Evolutionary conservation across 2,329 filamentous ascomycete genomes (phyloP), one percentile per base, ranked within the genome.

Genomic region (Drechslerella dactyloides): DNA sequence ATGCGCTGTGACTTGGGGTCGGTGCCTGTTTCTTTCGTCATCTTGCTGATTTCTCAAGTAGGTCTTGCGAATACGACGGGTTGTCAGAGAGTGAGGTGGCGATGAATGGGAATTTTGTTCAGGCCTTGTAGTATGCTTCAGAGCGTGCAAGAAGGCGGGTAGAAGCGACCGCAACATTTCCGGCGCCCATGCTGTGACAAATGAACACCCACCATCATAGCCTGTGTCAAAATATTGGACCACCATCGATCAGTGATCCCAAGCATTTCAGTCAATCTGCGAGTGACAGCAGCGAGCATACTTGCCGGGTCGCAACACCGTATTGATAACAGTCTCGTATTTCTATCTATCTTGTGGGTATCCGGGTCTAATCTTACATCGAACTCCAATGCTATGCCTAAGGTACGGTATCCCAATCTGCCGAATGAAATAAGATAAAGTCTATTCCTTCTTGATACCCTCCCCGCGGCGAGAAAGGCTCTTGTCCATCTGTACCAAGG

Each of bases 401-500:
- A 8, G 4, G 8, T 33, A 8, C 27, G 4, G 40, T 46, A 46
- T n/a, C n/a, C n/a, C n/a, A n/a, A n/a, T n/a, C n/a, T n/a, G n/a
- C n/a, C n/a, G 8, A 33, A 4, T 33, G 27, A 33, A 8, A 33
- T 33, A 33, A 4, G 27, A 8, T 33, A 33, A 33, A 4, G 8
- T 23, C 17, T 17, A 51, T 13, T 23, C 4, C 8, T 51, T 8
- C 21, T 17, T n/a, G 7, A 30, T 27, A 53, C n/a, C 23, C 21
- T 56, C 40, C 17, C 4, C 37, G 15, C 27, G 33, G 21, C 27
- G 57, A 55, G 51, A 17, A 37, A 56, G 51, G 35, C 24, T 27
- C n/a, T 64, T 64, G 17, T 64, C 60, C 23, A 64, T 27, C 10
- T 64, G 60, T n/a, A 52, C 54, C 13, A 64, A 17, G 1, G 55